Evolutionary conservation across 1,284 basidiomycete species (phyloP).

Genomic region (Ganoderma lingzhi): DNA sequence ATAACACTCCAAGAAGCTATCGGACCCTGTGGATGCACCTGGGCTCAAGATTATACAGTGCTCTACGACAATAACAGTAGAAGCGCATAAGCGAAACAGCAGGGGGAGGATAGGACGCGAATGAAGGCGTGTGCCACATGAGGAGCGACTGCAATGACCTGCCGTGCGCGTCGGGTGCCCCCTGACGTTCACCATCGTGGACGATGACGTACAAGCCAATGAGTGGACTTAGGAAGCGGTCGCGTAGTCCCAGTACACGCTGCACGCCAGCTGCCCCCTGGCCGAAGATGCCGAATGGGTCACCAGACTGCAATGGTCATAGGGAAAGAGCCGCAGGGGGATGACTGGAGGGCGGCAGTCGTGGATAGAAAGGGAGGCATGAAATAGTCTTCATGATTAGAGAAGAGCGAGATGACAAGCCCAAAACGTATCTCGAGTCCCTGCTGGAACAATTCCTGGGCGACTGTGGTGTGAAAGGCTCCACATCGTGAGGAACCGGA

Average conservation of each 20-base stretch:
- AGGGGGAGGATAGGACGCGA: background rate
- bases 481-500: slow-evolving; percentile 21
- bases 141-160: background rate
- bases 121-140: background rate
- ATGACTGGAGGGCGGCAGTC: background rate
- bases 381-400: background rate
- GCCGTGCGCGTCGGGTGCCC: background rate
- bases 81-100: background rate
- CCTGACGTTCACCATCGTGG: background rate
- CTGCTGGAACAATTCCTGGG: slow-evolving; percentile 17
- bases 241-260: background rate
- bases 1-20: background rate
- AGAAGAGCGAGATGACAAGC: background rate
- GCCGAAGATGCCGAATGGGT: slow-evolving; percentile 2
- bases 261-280: background rate
- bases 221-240: background rate
- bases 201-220: background rate
- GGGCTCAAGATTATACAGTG: background rate
- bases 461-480: slow-evolving; percentile 28
- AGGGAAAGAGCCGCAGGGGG: background rate
- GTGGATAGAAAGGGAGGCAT: background rate
- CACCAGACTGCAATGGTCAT: background rate
- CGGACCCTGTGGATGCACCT: background rate
- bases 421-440: slow-evolving; percentile 4
- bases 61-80: background rate